A percentile compares a stretch with the other conserved stretches of the same genome.
Evolutionary conservation across 768 basidiomycete genomes (phyloP).

Genomic region (Exsudoporus frostii): DNA sequence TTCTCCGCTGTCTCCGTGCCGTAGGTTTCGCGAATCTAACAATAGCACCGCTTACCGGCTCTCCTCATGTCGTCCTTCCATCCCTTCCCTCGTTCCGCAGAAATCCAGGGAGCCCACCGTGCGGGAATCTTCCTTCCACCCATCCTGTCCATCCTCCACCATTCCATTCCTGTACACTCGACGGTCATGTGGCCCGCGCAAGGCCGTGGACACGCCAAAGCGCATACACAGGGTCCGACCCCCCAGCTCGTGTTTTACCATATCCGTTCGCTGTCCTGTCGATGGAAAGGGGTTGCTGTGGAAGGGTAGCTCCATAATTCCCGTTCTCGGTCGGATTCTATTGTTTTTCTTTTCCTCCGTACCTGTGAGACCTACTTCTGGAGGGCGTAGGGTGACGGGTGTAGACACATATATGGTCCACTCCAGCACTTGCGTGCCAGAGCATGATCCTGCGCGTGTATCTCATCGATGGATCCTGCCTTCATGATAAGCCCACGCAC

Average conservation of each 20-base stretch:
- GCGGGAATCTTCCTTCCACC: no score
- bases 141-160: no score
- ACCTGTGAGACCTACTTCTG: conserved; percentile 5
- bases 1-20: background rate
- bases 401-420: no score
- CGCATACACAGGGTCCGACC: background rate
- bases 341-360: background rate
- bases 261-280: conserved; percentile 14
- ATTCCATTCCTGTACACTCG: conserved; percentile 2
- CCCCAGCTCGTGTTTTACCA: conserved; percentile 4
- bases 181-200: conserved; percentile 4
- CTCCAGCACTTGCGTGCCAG: no score
- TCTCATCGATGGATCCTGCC: conserved; percentile 21
- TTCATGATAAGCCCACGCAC: conserved; percentile 4
- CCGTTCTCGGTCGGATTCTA: conserved; percentile 11
- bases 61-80: conserved; percentile 12
- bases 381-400: conserved; percentile 18
- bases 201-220: conserved; percentile 1
- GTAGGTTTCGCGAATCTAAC: conserved; percentile 11
- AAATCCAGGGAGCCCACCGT: conserved; percentile 4
- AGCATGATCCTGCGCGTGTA: no score
- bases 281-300: conserved; percentile 22
- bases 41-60: conserved; percentile 10
- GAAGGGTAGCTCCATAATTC: conserved; percentile 10
- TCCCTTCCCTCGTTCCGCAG: conserved; percentile 11